Percentiles rank a stretch among this genome's conserved stretches.
These are phyloP conservation scores for Metarhizium brunneum DNA, from an alignment of 2,329 filamentous ascomycete genomes.

Conservation along the genomic window DNA sequence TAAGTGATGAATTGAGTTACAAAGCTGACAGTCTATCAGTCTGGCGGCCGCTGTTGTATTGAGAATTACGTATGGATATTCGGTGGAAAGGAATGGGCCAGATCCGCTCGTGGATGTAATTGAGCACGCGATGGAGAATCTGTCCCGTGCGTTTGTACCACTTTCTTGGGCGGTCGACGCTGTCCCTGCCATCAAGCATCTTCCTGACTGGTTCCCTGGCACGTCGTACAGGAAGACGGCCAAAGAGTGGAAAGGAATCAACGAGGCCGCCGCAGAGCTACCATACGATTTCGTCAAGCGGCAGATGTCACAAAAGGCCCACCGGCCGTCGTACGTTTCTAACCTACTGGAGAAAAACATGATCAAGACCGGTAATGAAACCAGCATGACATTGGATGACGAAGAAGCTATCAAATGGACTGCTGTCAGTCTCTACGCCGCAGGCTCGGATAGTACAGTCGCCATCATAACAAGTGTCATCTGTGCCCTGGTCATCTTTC, in stretches of 20 bases:
- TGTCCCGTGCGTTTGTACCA: slow-evolving; percentile 18
- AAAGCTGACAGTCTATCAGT: no score
- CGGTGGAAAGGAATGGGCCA: not conserved
- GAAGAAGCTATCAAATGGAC: slow-evolving; percentile 1
- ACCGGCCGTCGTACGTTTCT: slow-evolving; percentile 17
- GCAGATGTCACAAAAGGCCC: slow-evolving; percentile 12
- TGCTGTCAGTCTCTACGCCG: not conserved
- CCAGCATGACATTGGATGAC: not conserved
- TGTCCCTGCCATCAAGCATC: slow-evolving; percentile 17
- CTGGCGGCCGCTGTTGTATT: no score
- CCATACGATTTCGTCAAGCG: slow-evolving; percentile 20
- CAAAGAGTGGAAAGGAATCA: slow-evolving; percentile 14
- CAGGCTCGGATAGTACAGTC: slow-evolving; percentile 8
- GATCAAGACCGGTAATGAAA: not conserved
- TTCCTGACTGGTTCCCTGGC: slow-evolving; percentile 21
- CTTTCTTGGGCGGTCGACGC: slow-evolving; percentile 22
- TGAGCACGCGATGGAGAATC: slow-evolving; percentile 19
- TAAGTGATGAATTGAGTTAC: no score
- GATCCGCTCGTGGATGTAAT: slow-evolving; percentile 21
- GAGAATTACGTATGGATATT: no score
- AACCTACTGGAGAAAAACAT: slow-evolving; percentile 2
- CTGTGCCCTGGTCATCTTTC: slow-evolving; percentile 34
- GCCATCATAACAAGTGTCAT: slow-evolving; percentile 21
- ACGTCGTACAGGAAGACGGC: slow-evolving; percentile 20
- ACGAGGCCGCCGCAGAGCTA: slow-evolving; percentile 10